A percentile compares a stretch with the other conserved stretches of the same genome.
Evolutionary conservation across 2,329 filamentous ascomycete species (phyloP).

Genomic region (Grosmannia clavigera): DNA sequence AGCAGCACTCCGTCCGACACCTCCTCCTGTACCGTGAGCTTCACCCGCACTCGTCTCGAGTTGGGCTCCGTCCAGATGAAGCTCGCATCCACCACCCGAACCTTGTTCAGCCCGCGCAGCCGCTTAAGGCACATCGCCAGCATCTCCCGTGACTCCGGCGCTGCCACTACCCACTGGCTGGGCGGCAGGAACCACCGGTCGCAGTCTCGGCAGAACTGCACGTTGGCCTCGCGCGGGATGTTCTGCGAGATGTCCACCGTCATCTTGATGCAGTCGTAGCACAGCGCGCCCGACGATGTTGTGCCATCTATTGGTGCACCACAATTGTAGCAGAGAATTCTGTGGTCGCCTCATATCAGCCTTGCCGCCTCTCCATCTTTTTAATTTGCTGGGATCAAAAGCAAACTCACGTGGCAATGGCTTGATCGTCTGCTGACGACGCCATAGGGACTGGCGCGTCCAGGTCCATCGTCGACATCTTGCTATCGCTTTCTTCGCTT

Average conservation of each 20-base stretch:
- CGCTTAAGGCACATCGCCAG: slow-evolving; percentile 85
- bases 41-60: slow-evolving; percentile 82
- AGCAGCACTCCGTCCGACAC: slow-evolving; percentile 54
- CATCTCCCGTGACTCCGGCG: slow-evolving; percentile 81
- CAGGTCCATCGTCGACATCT: slow-evolving; percentile 19
- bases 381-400: not conserved
- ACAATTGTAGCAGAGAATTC: slow-evolving; percentile 97
- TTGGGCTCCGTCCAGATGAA: slow-evolving; percentile 99
- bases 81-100: slow-evolving; percentile 86
- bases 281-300: slow-evolving; percentile 71
- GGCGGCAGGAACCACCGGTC: slow-evolving; percentile 88
- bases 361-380: not conserved
- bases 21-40: slow-evolving; percentile 77
- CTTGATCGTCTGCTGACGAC: slow-evolving; percentile 14
- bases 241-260: slow-evolving; percentile 87
- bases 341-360: slow-evolving; percentile 19
- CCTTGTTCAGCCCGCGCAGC: slow-evolving; percentile 73
- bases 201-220: slow-evolving; percentile 90
- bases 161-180: slow-evolving; percentile 70
- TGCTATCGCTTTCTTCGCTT: not conserved
- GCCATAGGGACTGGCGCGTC: slow-evolving; percentile 20
- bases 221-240: slow-evolving; percentile 77
- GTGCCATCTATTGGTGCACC: slow-evolving; percentile 93
- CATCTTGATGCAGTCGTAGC: slow-evolving; percentile 90
- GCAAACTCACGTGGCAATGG: slow-evolving; percentile 19